A percentile compares a stretch with the other conserved stretches of the same genome.
Evolutionary conservation across 352 stramenopile genomes (phyloP).

Genomic region (Phytophthora macrochlamydospora): DNA sequence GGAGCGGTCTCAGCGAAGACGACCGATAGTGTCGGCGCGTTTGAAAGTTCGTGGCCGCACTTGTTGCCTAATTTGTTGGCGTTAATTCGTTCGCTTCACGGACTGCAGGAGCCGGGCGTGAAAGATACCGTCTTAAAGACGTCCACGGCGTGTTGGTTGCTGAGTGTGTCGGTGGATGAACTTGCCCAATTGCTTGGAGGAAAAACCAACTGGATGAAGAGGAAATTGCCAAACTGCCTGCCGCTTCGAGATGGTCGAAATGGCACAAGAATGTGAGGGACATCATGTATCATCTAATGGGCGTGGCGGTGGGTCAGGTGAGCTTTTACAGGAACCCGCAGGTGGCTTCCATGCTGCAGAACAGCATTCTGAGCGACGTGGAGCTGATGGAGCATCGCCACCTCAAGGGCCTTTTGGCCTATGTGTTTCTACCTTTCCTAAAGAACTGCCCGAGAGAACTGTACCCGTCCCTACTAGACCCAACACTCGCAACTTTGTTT

Average conservation of each 20-base stretch:
- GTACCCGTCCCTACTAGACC: conserved; percentile 66
- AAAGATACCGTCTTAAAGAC: conserved; percentile 65
- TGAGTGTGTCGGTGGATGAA: conserved; percentile 78
- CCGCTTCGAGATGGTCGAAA: conserved; percentile 65
- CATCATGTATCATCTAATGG: conserved; percentile 79
- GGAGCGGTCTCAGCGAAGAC: conserved; percentile 24
- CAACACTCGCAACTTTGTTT: conserved; percentile 58
- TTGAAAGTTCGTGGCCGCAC: conserved; percentile 64
- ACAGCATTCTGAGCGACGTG: conserved; percentile 68
- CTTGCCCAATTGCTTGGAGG: conserved; percentile 71
- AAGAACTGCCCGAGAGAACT: conserved; percentile 67
- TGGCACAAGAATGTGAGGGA: conserved; percentile 86
- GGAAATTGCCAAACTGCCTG: conserved; percentile 55
- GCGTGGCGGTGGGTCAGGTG: conserved; percentile 51
- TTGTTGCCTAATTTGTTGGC: conserved; percentile 72
- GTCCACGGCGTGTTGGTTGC: conserved; percentile 61
- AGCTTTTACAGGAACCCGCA: conserved; percentile 64
- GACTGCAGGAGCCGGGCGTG: conserved; percentile 51
- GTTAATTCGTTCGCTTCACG: conserved; percentile 66
- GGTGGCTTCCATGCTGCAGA: conserved; percentile 49
- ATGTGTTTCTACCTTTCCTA: conserved; percentile 73
- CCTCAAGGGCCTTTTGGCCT: conserved; percentile 69
- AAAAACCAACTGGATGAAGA: conserved; percentile 80
- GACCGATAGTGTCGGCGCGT: conserved; percentile 39
- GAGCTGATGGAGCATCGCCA: conserved; percentile 78